Conservation (phyloP, 2,329 filamentous ascomycete genomes). For the Aspergillus sp. region DNA sequence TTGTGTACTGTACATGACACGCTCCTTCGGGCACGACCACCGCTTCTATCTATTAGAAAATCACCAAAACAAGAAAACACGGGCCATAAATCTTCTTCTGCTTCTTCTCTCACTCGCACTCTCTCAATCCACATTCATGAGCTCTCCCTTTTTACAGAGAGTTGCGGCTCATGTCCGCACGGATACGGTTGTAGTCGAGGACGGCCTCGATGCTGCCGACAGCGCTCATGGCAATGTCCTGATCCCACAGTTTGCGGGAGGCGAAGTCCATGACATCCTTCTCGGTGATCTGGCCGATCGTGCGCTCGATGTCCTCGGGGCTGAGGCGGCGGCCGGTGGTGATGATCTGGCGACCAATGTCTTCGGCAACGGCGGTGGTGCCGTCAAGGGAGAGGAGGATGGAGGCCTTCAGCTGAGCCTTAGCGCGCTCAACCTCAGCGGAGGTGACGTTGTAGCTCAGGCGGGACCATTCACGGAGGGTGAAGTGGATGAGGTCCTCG, state of each 20-base stretch:
- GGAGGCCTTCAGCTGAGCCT: slow-evolving; percentile 98
- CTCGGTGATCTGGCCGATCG: slow-evolving; percentile 84
- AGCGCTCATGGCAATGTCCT: slow-evolving; percentile 90
- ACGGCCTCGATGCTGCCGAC: slow-evolving; percentile 89
- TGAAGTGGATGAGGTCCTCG: slow-evolving; percentile 97
- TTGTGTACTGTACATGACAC: slow-evolving; percentile 37
- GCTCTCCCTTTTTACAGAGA: slow-evolving; percentile 33
- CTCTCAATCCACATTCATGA: too few relatives aligned
- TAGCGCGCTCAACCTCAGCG: slow-evolving; percentile 95
- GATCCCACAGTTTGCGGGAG: slow-evolving; percentile 93
- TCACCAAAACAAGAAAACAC: slow-evolving; percentile 24
- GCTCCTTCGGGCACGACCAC: slow-evolving; percentile 26
- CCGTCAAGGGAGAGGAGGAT: slow-evolving; percentile 96
- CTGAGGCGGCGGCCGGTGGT: slow-evolving; percentile 91
- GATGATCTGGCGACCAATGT: slow-evolving; percentile 97
- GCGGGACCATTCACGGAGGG: slow-evolving; percentile 96
- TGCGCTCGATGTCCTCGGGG: slow-evolving; percentile 91
- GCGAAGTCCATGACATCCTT: slow-evolving; percentile 98
- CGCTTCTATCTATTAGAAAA: slow-evolving; percentile 31
- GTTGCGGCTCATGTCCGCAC: slow-evolving; percentile 87
- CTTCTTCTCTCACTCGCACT: slow-evolving; percentile 5
- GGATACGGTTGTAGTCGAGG: slow-evolving; percentile 55
- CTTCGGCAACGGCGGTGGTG: slow-evolving; percentile 95
- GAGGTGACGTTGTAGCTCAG: slow-evolving; percentile 84
- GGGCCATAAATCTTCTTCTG: slow-evolving; percentile 19